Evolutionary conservation across 805 yeast genomes (phyloP), one percentile per base, ranked within the genome.

Genomic region (Kluyveromyces aestuarii): DNA sequence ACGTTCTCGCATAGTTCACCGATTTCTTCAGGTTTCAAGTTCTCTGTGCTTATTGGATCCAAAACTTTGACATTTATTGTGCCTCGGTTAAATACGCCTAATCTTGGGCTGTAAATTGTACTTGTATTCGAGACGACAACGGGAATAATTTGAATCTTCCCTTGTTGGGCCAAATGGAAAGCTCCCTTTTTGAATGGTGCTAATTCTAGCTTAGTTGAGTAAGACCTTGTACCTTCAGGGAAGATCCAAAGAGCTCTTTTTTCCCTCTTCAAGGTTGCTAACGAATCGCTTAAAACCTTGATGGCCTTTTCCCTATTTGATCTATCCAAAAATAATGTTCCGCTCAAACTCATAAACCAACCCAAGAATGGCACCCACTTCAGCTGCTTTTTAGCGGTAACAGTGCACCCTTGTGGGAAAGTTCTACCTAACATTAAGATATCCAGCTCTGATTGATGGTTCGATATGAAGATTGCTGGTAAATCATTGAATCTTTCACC

Each of bases 181-280:
- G 98, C 97, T 48, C 99, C 99, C 64, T 93, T 93, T 68, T 93
- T 93, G 71, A 93, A 88, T 1, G 96, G 95, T 45, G 88, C 74
- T 63, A 93, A 69, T 3, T 74, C 80, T 45, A 95, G 82, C 36
- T 74, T 74, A 21, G 77, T 68, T 10, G 84, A 69, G 54, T 83
- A 85, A 0, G 97, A 88, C 67, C 99, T 79, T 2, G 99, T 93
- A 27, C 99, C 99, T 68, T 93, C 99, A 25, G 98, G 96, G 74
- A 90, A 93, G 70, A 93, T 80, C 76, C 83, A 93, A 21, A 93
- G 74, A 14, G 84, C 87, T 57, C 90, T 82, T 60, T 81, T 79
- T 44, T 81, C 72, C 5, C 64, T 60, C 61, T 81, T 82, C 64
- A 93, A 73, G 25, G 72, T 72, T 10, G 68, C 65, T 47, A 87